Conservation (phyloP, 257 asterid species). For the Penstemon eatonii region DNA sequence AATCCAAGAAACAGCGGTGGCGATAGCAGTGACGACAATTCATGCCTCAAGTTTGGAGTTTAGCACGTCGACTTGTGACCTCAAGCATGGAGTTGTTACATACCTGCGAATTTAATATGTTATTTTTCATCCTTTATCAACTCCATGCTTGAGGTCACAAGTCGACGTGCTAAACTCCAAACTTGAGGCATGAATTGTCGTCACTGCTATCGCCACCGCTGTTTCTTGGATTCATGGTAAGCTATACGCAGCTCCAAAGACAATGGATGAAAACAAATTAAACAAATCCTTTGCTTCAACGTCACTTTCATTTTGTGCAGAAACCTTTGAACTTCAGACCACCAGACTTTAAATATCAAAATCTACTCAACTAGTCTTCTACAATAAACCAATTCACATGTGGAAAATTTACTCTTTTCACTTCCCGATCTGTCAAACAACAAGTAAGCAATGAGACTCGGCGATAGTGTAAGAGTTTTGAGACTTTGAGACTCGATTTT, state of each 20-base stretch:
- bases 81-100: too few relatives aligned
- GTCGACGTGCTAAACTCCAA: too few relatives aligned
- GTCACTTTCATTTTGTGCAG: constrained; percentile 24
- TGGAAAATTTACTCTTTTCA: background rate
- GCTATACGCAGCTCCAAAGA: constrained; percentile 37
- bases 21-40: too few relatives aligned
- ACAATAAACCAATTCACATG: constrained; percentile 2
- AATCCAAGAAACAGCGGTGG: constrained; percentile 25
- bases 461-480: constrained; percentile 32
- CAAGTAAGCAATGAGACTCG: constrained; percentile 42
- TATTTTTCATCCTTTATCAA: too few relatives aligned
- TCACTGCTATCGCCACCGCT: too few relatives aligned
- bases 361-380: background rate
- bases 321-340: constrained; percentile 23
- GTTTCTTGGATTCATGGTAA: constrained; percentile 29
- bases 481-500: constrained; percentile 16
- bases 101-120: too few relatives aligned
- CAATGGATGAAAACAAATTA: constrained; percentile 33
- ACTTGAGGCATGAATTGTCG: too few relatives aligned
- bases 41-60: too few relatives aligned
- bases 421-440: constrained; percentile 5
- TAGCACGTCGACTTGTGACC: too few relatives aligned
- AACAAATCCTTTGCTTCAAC: constrained; percentile 22
- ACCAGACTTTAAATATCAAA: constrained; percentile 28
- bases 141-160: too few relatives aligned